These are phyloP conservation scores for Suhomyces bokatorum DNA, from an alignment of 1,139 yeast species.

Conservation along the genomic window DNA sequence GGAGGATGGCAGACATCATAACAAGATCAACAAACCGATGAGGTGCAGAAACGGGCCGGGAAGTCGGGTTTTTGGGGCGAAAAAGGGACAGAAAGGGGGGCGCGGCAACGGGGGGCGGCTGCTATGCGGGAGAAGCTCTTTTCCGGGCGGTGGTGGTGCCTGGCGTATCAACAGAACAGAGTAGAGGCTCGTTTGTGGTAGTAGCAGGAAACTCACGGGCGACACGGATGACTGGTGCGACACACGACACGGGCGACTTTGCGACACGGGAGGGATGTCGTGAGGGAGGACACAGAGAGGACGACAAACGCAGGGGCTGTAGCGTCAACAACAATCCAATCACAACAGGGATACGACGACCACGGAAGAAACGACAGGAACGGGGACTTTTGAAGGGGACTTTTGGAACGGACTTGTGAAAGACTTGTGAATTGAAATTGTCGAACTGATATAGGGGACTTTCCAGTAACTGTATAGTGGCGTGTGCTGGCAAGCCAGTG, in stretches of 20 bases:
- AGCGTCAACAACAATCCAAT: too few species aligned
- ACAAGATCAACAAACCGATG: background rate
- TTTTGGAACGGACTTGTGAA: too few species aligned
- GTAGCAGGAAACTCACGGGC: background rate
- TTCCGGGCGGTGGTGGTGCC: background rate
- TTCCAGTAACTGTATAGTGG: too few species aligned
- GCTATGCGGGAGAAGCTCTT: background rate
- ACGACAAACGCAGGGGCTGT: background rate
- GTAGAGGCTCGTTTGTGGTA: background rate
- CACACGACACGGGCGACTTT: background rate
- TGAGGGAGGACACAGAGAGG: background rate
- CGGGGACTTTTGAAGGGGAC: too few species aligned
- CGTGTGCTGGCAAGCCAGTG: background rate
- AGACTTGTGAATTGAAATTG: too few species aligned
- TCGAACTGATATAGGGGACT: too few species aligned
- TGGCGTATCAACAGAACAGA: background rate
- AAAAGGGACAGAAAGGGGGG: too few species aligned
- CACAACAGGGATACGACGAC: too few species aligned
- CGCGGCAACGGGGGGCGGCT: background rate
- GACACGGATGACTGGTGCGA: conserved; percentile 3
- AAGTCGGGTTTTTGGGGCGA: background rate
- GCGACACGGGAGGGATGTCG: background rate
- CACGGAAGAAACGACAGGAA: too few species aligned
- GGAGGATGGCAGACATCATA: conserved; percentile 25
- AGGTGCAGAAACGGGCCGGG: background rate